phyloP scores from a whole-genome alignment of 768 basidiomycete genomes.

The Suillus sp. region DNA sequence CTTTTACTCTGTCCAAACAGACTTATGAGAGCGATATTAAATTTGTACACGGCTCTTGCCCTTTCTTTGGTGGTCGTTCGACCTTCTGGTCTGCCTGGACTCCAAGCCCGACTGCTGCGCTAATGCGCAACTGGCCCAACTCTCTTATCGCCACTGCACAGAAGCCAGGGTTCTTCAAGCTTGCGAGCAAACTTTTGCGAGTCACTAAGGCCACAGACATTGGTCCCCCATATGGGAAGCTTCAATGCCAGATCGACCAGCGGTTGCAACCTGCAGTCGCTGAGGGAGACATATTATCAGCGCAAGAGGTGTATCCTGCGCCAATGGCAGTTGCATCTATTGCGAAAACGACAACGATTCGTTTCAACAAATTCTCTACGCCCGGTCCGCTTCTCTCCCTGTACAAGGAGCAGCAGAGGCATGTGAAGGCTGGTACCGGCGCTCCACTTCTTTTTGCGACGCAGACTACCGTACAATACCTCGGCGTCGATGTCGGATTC shows the following conservation, averaged over 20 bases:
- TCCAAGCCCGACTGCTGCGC: conserved; percentile 13
- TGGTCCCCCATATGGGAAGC: not conserved
- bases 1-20: conserved; percentile 7
- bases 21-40: conserved; percentile 7
- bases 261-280: not conserved
- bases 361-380: conserved; percentile 24
- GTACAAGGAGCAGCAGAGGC: conserved; percentile 19
- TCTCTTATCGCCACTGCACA: conserved; percentile 11
- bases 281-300: not conserved
- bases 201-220: not conserved
- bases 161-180: not conserved
- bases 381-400: conserved; percentile 20
- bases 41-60: conserved; percentile 20
- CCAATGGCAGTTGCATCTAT: conserved; percentile 20
- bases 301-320: conserved; percentile 3
- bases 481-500: conserved; percentile 17
- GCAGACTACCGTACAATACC: conserved; percentile 14
- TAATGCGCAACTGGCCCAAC: conserved; percentile 21
- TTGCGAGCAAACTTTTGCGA: not conserved
- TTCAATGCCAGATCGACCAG: conserved; percentile 1
- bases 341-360: conserved; percentile 12
- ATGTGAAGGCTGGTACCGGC: conserved; percentile 13
- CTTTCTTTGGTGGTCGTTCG: conserved; percentile 23
- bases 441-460: conserved; percentile 22
- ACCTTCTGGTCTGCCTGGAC: conserved; percentile 23